Conservation (phyloP, 176 grass and related monocot genomes). For the Juncus effusus region DNA sequence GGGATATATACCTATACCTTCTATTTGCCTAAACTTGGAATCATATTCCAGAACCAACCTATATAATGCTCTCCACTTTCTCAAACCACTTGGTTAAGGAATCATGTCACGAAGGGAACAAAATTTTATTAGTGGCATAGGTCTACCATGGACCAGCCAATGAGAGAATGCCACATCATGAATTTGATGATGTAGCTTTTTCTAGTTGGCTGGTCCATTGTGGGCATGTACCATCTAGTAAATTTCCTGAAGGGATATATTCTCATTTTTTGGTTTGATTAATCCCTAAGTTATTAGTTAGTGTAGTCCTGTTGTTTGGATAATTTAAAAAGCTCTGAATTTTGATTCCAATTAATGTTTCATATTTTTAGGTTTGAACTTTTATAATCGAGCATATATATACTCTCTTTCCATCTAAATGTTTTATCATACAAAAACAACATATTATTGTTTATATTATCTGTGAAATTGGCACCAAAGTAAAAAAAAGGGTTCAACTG, state of each 20-base stretch:
- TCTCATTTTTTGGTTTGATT: conserved; percentile 17
- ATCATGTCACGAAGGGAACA: conserved; percentile 11
- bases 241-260: no score
- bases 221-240: no score
- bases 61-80: conserved; percentile 27
- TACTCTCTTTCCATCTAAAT: no score
- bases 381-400: no score
- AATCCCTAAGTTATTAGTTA: conserved; percentile 18
- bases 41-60: conserved; percentile 30
- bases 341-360: background rate
- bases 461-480: no score
- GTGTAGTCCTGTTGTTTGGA: background rate
- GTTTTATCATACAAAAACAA: no score
- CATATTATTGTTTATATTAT: background rate
- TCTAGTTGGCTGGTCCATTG: no score
- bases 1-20: conserved; percentile 31
- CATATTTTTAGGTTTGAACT: no score
- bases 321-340: background rate
- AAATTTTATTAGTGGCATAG: no score
- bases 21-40: conserved; percentile 25
- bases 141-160: no score
- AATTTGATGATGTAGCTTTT: no score
- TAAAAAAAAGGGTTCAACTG: background rate
- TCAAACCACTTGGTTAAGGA: conserved; percentile 34
- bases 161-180: no score